Percentiles rank a stretch among this genome's conserved stretches.
These are phyloP conservation scores for Malus hybrid DNA, from an alignment of 331 rosid species.

Conservation along the genomic window DNA sequence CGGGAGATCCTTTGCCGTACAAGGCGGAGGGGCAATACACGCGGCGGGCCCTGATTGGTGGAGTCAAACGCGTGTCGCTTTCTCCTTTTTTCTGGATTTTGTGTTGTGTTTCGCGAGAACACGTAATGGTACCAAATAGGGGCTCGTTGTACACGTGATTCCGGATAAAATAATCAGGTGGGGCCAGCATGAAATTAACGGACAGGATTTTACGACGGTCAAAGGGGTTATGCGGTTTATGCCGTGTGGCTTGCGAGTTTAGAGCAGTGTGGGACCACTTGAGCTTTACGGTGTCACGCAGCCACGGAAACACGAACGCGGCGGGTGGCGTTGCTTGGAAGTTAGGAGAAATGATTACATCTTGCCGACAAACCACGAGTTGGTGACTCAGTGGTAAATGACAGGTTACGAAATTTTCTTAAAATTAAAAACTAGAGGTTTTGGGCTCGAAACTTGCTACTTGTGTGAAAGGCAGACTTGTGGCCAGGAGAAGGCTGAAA, in stretches of 20 bases:
- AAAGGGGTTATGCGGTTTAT: neutral
- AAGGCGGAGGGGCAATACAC: neutral
- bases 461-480: too few species aligned
- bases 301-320: neutral
- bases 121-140: neutral
- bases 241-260: neutral
- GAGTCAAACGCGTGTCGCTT: neutral
- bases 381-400: too few species aligned
- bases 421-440: too few species aligned
- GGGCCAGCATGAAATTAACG: neutral
- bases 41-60: neutral
- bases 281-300: neutral
- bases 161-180: neutral
- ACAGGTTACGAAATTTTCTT: accelerated
- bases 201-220: neutral
- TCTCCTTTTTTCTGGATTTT: neutral
- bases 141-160: neutral
- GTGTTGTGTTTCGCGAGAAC: neutral
- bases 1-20: neutral
- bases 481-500: too few species aligned
- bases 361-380: neutral
- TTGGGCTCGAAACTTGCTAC: accelerated
- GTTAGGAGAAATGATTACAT: neutral
- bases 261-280: neutral
- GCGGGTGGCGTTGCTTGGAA: too few species aligned